Conservation (phyloP, 2,329 filamentous ascomycete species). For the Furcasterigmium furcatum region DNA sequence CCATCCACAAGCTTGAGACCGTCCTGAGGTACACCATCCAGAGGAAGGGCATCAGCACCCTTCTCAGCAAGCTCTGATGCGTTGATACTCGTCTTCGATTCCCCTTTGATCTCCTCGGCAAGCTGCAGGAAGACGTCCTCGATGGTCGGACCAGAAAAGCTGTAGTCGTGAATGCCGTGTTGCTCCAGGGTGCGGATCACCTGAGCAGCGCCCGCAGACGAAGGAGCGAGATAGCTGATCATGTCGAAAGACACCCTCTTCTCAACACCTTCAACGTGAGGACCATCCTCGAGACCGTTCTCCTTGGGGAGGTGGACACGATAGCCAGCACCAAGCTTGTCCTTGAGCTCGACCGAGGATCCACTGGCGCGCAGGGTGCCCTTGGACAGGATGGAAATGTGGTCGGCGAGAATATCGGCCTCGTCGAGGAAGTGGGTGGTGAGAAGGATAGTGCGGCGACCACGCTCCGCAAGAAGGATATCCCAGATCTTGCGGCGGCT, state of each 20-base stretch:
- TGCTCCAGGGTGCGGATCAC: conserved; percentile 70
- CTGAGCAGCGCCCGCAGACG: conserved; percentile 67
- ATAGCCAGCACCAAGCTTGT: conserved; percentile 51
- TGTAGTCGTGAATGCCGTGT: conserved; percentile 68
- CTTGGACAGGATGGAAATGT: conserved; percentile 68
- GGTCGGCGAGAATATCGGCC: conserved; percentile 67
- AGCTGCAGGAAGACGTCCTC: conserved; percentile 90
- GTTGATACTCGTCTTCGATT: neutral
- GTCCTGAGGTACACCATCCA: neutral
- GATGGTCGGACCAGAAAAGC: conserved; percentile 84
- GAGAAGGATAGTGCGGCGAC: conserved; percentile 63
- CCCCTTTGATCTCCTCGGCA: conserved; percentile 65
- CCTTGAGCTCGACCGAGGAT: conserved; percentile 66
- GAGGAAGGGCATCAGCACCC: neutral
- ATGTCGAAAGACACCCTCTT: conserved; percentile 65
- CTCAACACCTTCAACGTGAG: conserved; percentile 50
- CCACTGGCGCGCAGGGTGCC: conserved; percentile 64
- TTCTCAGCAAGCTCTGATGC: neutral
- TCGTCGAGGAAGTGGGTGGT: conserved; percentile 77
- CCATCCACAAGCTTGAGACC: conserved; percentile 35
- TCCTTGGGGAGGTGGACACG: conserved; percentile 29
- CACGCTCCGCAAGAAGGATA: conserved; percentile 66
- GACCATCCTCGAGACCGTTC: conserved; percentile 41
- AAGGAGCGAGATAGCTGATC: conserved; percentile 67
- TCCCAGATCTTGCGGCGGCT: conserved; percentile 49